Evolutionary conservation across 441 rosid species (phyloP).

Genomic region (Jatropha multifida): DNA sequence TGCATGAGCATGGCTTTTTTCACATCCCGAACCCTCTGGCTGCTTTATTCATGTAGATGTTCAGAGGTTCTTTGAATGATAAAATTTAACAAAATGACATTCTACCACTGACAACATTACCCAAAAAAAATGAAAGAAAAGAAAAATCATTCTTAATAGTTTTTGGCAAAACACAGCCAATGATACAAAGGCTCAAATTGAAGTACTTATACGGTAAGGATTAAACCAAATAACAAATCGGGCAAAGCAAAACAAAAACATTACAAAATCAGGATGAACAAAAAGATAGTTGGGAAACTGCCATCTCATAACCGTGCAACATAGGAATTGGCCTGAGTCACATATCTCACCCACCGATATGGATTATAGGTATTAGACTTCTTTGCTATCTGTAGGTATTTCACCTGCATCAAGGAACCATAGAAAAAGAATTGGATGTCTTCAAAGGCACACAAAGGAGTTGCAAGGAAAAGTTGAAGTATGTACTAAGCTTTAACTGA

Average conservation of each 20-base stretch:
- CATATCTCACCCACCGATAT: constrained; percentile 97
- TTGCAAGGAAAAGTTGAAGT: background rate
- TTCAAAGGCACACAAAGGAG: constrained; percentile 7
- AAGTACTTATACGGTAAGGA: background rate
- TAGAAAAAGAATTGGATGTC: background rate
- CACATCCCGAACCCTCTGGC: background rate
- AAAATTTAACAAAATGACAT: background rate
- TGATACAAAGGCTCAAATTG: constrained; percentile 1
- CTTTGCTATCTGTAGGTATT: constrained; percentile 96
- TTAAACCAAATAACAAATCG: background rate
- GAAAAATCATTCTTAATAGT: background rate
- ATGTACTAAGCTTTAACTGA: background rate
- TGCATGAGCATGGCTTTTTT: background rate
- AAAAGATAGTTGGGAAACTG: background rate
- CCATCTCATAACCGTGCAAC: constrained; percentile 73
- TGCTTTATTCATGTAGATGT: constrained; percentile 9
- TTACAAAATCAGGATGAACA: background rate
- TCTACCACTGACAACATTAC: background rate
- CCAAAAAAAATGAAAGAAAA: too few relatives aligned
- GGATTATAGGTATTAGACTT: constrained; percentile 78
- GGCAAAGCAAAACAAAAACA: background rate
- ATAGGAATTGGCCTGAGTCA: constrained; percentile 94
- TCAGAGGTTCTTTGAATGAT: background rate
- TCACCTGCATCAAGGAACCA: constrained; percentile 61
- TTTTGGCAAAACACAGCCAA: background rate